A percentile compares a stretch with the other conserved stretches of the same genome.
These are phyloP conservation scores for Leccinum pachyderme DNA, from an alignment of 1,284 basidiomycete species.

Conservation along the genomic window DNA sequence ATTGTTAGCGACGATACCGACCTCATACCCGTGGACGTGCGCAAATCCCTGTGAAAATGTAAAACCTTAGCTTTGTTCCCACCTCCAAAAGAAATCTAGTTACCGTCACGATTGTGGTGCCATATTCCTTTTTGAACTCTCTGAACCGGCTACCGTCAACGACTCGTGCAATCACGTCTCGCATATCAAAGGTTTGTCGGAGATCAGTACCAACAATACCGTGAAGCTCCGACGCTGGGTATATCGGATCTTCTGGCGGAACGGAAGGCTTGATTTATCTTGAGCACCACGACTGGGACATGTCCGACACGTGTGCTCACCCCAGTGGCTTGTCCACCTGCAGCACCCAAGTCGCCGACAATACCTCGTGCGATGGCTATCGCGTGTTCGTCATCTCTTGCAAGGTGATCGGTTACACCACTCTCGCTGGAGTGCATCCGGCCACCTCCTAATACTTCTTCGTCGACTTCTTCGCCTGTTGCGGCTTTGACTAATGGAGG, in stretches of 20 bases:
- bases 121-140: slow-evolving; percentile 96
- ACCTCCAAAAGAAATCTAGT: slow-evolving; percentile 18
- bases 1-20: slow-evolving; percentile 91
- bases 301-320: slow-evolving; percentile 41
- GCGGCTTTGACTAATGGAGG: slow-evolving; percentile 95
- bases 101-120: slow-evolving; percentile 86
- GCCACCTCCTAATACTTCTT: slow-evolving; percentile 89
- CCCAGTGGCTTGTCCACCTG: slow-evolving; percentile 46
- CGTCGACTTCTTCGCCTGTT: slow-evolving; percentile 90
- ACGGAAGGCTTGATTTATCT: slow-evolving; percentile 48
- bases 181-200: slow-evolving; percentile 88
- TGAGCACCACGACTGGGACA: slow-evolving; percentile 10
- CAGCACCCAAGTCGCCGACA: slow-evolving; percentile 74
- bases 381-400: slow-evolving; percentile 86
- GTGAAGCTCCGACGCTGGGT: slow-evolving; percentile 79
- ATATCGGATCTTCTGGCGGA: slow-evolving; percentile 72
- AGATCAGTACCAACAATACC: slow-evolving; percentile 91
- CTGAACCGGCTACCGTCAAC: slow-evolving; percentile 91
- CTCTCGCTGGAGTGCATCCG: slow-evolving; percentile 94
- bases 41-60: slow-evolving; percentile 73
- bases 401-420: slow-evolving; percentile 93
- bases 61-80: slow-evolving; percentile 6
- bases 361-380: slow-evolving; percentile 82
- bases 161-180: slow-evolving; percentile 88
- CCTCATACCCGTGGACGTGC: slow-evolving; percentile 83